These are phyloP conservation scores for Globisporangium nunn DNA, from an alignment of 352 stramenopile genomes.

Conservation along the genomic window DNA sequence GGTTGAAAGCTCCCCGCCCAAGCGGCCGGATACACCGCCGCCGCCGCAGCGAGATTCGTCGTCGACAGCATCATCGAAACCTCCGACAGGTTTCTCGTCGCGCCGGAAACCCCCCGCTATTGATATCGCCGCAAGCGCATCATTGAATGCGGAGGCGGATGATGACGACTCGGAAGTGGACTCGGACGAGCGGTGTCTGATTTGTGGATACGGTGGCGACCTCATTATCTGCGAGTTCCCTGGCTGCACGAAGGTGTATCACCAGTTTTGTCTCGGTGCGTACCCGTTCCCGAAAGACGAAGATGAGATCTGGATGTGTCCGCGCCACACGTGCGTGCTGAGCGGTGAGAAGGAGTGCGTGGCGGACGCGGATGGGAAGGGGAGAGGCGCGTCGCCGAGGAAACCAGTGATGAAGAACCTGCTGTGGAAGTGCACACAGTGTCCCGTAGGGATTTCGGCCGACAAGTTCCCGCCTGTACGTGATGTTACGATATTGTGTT, in stretches of 20 bases:
- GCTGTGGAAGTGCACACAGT: constrained; percentile 79
- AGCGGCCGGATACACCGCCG: constrained; percentile 23
- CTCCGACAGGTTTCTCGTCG: background rate
- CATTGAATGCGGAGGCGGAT: constrained; percentile 20
- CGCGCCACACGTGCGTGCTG: constrained; percentile 66
- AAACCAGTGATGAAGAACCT: constrained; percentile 46
- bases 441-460: constrained; percentile 58
- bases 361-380: constrained; percentile 36
- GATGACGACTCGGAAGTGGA: constrained; percentile 33
- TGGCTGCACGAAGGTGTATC: constrained; percentile 80
- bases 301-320: constrained; percentile 75
- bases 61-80: constrained; percentile 2
- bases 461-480: constrained; percentile 47
- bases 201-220: constrained; percentile 78
- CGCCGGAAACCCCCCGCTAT: constrained; percentile 35
- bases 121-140: constrained; percentile 25
- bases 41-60: constrained; percentile 26
- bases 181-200: constrained; percentile 73
- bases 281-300: constrained; percentile 79
- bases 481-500: constrained; percentile 5
- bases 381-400: constrained; percentile 39
- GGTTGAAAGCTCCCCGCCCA: constrained; percentile 29
- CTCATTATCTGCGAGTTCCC: constrained; percentile 80
- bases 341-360: constrained; percentile 48
- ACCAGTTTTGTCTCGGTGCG: constrained; percentile 77